Evolutionary conservation across 2,329 filamentous ascomycete species (phyloP).

Genomic region (Lachnellula hyalina): DNA sequence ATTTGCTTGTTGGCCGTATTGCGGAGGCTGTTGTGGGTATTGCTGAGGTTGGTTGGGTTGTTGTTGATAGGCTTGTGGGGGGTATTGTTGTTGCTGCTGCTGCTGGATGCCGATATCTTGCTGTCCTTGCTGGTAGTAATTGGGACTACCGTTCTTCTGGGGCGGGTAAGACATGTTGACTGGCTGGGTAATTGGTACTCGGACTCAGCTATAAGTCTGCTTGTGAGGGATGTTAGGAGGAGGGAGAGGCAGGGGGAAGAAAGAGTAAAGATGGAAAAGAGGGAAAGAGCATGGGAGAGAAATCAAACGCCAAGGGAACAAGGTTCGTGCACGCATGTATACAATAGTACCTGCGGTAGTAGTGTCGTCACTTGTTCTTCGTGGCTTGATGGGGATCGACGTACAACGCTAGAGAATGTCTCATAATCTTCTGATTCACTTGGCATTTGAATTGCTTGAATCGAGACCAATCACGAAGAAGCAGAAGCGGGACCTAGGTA

Average conservation of each 20-base stretch:
- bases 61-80: constrained; percentile 6
- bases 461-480: no score
- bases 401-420: no score
- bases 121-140: constrained; percentile 22
- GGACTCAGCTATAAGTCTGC: neutral
- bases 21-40: constrained; percentile 19
- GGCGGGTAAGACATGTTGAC: constrained; percentile 23
- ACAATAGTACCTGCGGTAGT: no score
- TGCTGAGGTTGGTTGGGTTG: constrained; percentile 6
- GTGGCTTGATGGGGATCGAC: no score
- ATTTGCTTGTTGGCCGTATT: constrained; percentile 14
- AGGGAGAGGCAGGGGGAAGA: neutral
- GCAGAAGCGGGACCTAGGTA: no score
- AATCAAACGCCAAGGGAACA: no score
- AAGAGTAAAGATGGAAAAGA: neutral
- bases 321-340: no score
- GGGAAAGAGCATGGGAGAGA: no score
- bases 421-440: no score
- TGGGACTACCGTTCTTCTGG: constrained; percentile 18
- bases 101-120: constrained; percentile 14
- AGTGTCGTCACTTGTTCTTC: no score
- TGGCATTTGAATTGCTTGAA: no score
- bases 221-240: neutral
- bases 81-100: constrained; percentile 11
- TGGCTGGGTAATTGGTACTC: neutral